These are phyloP conservation scores for Saccharomycopsis malanga DNA, from an alignment of 805 yeast genomes.

Conservation along the genomic window DNA sequence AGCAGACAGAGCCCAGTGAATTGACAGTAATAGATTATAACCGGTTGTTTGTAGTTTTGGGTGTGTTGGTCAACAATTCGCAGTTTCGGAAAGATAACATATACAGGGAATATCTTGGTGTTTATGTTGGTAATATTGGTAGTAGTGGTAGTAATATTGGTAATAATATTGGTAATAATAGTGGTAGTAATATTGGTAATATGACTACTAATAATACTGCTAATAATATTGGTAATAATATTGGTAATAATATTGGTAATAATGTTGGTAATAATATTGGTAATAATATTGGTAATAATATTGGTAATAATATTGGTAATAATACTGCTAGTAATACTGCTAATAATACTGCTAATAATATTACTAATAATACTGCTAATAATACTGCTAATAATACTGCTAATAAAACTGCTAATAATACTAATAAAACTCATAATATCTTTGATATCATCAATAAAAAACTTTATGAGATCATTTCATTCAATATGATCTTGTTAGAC, in stretches of 20 bases:
- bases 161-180: no score
- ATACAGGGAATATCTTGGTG: no score
- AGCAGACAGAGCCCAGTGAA: background rate
- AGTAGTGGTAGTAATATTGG: no score
- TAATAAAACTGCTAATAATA: background rate
- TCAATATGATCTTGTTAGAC: slow-evolving; percentile 18
- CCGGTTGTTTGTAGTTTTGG: slow-evolving; percentile 11
- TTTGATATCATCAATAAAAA: slow-evolving; percentile 3
- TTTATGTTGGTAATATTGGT: no score
- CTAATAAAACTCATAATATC: background rate
- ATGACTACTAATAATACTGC: no score
- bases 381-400: background rate
- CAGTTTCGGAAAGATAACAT: background rate
- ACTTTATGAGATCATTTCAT: slow-evolving; percentile 12
- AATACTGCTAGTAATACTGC: background rate
- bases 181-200: no score
- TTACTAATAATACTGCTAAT: background rate
- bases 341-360: no score
- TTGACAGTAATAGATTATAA: slow-evolving; percentile 16
- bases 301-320: no score
- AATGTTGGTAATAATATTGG: no score
- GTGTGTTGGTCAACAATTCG: slow-evolving; percentile 13
- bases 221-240: no score
- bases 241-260: no score
- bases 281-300: no score